Percentiles rank a stretch among this genome's conserved stretches.
Evolutionary conservation across 768 basidiomycete genomes (phyloP).

Genomic region (Termitomyces eurrhizus): DNA sequence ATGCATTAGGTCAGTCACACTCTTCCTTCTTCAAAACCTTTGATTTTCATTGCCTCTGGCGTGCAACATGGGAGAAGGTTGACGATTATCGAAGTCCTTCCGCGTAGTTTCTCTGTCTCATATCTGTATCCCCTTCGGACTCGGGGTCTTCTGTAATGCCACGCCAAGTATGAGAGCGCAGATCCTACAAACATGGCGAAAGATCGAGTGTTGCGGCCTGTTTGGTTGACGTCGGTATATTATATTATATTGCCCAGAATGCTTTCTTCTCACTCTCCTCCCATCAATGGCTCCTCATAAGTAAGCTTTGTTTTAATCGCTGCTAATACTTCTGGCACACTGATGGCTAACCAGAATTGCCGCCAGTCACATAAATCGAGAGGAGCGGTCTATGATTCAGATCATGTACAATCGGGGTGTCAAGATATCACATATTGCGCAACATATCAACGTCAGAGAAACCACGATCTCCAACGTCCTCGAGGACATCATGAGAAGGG

Average conservation of each 20-base stretch:
- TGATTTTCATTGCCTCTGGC: neutral
- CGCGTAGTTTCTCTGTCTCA: neutral
- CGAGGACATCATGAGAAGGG: neutral
- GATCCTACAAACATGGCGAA: constrained; percentile 1
- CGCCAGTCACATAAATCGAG: neutral
- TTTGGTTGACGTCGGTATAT: neutral
- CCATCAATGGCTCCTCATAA: neutral
- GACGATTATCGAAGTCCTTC: neutral
- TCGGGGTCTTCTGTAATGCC: neutral
- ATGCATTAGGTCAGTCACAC: neutral
- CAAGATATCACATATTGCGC: neutral
- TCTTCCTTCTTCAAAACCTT: neutral
- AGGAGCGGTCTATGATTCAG: neutral
- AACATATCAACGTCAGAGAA: neutral
- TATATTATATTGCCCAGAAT: neutral
- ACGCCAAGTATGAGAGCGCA: neutral
- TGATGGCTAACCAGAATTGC: neutral
- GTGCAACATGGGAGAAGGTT: neutral
- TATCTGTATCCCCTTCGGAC: neutral
- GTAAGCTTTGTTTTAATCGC: neutral
- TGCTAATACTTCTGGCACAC: neutral
- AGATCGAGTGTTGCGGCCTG: constrained; percentile 1
- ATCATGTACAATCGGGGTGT: constrained; percentile 1
- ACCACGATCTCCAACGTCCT: neutral
- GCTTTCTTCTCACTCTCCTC: neutral